A percentile compares a stretch with the other conserved stretches of the same genome.
These are phyloP conservation scores for Starmerella potacharoeniae DNA, from an alignment of 805 yeast species.

Conservation along the genomic window DNA sequence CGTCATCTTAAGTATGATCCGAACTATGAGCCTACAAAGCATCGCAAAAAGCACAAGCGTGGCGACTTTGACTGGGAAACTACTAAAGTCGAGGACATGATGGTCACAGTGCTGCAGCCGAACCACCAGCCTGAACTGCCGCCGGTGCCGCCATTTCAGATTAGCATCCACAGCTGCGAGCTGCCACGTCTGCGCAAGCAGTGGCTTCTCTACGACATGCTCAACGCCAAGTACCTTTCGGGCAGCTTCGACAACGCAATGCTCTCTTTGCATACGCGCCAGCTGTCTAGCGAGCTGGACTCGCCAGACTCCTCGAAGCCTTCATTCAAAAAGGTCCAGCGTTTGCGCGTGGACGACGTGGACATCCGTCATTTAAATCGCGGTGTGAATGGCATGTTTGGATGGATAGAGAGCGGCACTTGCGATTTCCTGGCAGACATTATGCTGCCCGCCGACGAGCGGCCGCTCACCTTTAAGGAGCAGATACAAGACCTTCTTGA, in stretches of 20 bases:
- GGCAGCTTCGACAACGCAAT: constrained; percentile 90
- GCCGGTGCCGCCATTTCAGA: constrained; percentile 67
- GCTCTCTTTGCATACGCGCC: constrained; percentile 80
- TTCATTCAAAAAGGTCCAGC: constrained; percentile 36
- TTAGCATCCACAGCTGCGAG: constrained; percentile 80
- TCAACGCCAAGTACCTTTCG: constrained; percentile 72
- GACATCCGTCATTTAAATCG: constrained; percentile 80
- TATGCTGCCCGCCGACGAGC: constrained; percentile 56
- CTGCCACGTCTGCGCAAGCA: constrained; percentile 71
- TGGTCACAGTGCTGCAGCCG: constrained; percentile 76
- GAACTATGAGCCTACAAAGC: constrained; percentile 71
- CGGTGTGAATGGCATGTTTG: constrained; percentile 84
- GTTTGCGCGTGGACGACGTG: constrained; percentile 75
- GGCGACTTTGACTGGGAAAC: constrained; percentile 91
- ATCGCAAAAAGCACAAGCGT: constrained; percentile 54
- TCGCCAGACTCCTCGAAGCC: constrained; percentile 23
- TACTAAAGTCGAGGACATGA: constrained; percentile 71
- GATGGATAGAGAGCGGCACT: constrained; percentile 88
- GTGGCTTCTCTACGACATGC: constrained; percentile 81
- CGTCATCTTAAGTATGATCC: constrained; percentile 76
- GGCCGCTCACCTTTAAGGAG: constrained; percentile 35
- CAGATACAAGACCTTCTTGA: constrained; percentile 32
- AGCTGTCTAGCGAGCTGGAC: constrained; percentile 33
- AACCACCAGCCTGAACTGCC: constrained; percentile 17
- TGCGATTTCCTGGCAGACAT: constrained; percentile 92